Evolutionary conservation across 73 alveolate species (phyloP), one percentile per base, ranked within the genome.

Genomic region (Paramecium caudatum): DNA sequence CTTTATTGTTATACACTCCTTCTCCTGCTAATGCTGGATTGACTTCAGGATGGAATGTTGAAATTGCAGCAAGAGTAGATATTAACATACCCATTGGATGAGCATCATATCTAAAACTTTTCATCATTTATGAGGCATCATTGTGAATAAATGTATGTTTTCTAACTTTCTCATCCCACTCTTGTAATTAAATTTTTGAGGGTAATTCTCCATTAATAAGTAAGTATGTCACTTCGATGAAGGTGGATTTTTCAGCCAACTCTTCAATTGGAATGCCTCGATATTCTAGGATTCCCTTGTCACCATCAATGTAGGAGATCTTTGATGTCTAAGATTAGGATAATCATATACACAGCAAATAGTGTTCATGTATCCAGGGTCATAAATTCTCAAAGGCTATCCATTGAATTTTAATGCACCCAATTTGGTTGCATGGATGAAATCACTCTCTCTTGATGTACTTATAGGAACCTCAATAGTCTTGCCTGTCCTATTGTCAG

Each of bases 71-170:
- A 93, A 95, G 84, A 17, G 96, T 93, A 3, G 97, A 70, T 4
- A 94, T 91, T 82, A 95, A 90, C 98, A 95, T 95, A 45, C 98
- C 98, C 98, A 95, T 95, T 6, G 98, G 98, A 78, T 95, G 98
- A 33, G 98, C 96, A 87, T 95, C 98, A 47, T 95, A 94, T 82
- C 98, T 91, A 94, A 95, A 95, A 68, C 93, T 84, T 50, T 93
- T 95, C 93, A 95, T 95, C 97, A 95, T 93, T 82, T 91, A 61
- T 37, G 91, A 91, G 8, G 94, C 90, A 65, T 94, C 98, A 55
- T 61, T 91, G 65, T 95, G 98, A 82, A 93, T 88, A 91, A 92
- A 90, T 23, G 98, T 93, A 82, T 95, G 97, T 30, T 23, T 82
- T n/a, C 82, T 82, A 82, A 82, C 34, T 34, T 82, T 82, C 33